Evolutionary conservation across 768 basidiomycete genomes (phyloP).

Genomic region (Guyanaporus albipodus): DNA sequence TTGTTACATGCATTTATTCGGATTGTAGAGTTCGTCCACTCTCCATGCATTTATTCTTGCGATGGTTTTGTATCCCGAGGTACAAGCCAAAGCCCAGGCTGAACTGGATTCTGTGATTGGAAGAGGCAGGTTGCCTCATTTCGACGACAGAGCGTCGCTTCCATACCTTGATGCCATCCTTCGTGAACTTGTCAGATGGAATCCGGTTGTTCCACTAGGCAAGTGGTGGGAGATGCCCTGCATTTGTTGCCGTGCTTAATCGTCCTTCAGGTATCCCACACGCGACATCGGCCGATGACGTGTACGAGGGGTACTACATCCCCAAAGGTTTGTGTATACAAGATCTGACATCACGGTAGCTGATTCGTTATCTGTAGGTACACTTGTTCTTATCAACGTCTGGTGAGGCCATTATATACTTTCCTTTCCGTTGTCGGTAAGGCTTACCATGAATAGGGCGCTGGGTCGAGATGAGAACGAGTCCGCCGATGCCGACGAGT

Average conservation of each 20-base stretch:
- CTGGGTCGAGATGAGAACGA: conserved; percentile 20
- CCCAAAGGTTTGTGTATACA: conserved; percentile 32
- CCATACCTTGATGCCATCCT: conserved; percentile 43
- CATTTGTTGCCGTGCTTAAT: background rate
- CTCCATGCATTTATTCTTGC: conserved; percentile 26
- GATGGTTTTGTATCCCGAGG: conserved; percentile 26
- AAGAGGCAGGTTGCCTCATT: conserved; percentile 19
- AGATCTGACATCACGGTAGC: background rate
- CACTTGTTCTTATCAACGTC: conserved; percentile 33
- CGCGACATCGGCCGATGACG: conserved; percentile 20
- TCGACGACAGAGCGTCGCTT: conserved; percentile 26
- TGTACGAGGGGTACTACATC: conserved; percentile 35
- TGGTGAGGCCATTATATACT: conserved; percentile 21
- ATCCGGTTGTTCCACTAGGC: conserved; percentile 24
- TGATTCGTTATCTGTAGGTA: conserved; percentile 12
- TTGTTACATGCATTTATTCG: background rate
- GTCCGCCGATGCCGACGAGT: conserved; percentile 19
- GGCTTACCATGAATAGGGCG: conserved; percentile 13
- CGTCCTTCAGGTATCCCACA: conserved; percentile 22
- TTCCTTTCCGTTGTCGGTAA: background rate
- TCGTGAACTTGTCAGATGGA: conserved; percentile 33
- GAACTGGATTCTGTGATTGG: conserved; percentile 29
- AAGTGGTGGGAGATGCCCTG: background rate
- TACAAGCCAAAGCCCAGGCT: conserved; percentile 22
- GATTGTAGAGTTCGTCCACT: conserved; percentile 21